These are phyloP conservation scores for Bisporella sp. DNA, from an alignment of 2,329 filamentous ascomycete species.

Conservation along the genomic window DNA sequence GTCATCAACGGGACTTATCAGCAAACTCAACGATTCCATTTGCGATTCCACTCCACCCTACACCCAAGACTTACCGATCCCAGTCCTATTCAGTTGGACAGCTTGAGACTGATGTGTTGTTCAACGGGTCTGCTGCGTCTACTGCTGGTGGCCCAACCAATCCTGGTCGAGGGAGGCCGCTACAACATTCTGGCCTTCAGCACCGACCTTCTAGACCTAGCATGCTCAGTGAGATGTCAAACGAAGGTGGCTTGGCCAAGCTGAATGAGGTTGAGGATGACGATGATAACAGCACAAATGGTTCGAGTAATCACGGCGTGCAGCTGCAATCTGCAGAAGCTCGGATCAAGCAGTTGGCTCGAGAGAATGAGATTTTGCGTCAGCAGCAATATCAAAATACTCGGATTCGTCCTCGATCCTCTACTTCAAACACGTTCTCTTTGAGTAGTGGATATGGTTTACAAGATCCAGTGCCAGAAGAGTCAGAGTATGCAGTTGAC, in stretches of 20 bases:
- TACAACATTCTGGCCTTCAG: slow-evolving; percentile 63
- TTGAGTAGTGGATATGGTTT: slow-evolving; percentile 52
- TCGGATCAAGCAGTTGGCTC: slow-evolving; percentile 56
- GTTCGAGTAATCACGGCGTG: slow-evolving; percentile 43
- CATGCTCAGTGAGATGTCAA: slow-evolving; percentile 67
- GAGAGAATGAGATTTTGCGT: slow-evolving; percentile 56
- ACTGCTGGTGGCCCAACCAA: slow-evolving; percentile 12
- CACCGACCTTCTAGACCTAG: slow-evolving; percentile 75
- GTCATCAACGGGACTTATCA: slow-evolving; percentile 42
- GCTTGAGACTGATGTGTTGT: slow-evolving; percentile 57
- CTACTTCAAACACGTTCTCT: slow-evolving; percentile 44
- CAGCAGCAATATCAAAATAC: slow-evolving; percentile 49
- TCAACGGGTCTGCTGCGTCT: slow-evolving; percentile 15
- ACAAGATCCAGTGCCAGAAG: slow-evolving; percentile 53
- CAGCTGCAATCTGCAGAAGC: slow-evolving; percentile 48
- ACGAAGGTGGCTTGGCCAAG: slow-evolving; percentile 57
- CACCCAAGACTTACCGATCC: slow-evolving; percentile 87
- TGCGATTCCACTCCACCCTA: slow-evolving; percentile 80
- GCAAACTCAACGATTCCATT: slow-evolving; percentile 70
- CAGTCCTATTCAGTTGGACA: slow-evolving; percentile 96
- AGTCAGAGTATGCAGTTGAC: slow-evolving; percentile 66
- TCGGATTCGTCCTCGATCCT: slow-evolving; percentile 50
- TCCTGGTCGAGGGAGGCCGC: slow-evolving; percentile 26
- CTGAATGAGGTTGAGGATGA: slow-evolving; percentile 66
- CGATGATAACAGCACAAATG: slow-evolving; percentile 49